Evolutionary conservation across 305 asterid species (phyloP).

Genomic region (Lippia alba): DNA sequence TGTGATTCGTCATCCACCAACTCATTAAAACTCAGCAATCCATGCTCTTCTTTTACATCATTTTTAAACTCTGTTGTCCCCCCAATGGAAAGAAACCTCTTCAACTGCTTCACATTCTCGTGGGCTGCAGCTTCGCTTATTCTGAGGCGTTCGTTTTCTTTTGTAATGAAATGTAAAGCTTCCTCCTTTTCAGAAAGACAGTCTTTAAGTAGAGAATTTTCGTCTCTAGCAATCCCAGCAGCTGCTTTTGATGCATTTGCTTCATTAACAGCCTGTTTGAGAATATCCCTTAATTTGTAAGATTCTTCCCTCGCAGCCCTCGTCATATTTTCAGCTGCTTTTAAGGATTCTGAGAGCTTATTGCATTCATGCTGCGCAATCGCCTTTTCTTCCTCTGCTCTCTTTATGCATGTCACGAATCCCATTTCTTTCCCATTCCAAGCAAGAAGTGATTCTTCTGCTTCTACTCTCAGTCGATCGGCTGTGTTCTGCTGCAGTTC

Average conservation of each 20-base stretch:
- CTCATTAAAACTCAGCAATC: conserved; percentile 36
- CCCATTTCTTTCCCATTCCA: conserved; percentile 90
- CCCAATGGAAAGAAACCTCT: conserved; percentile 58
- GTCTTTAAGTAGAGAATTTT: conserved; percentile 78
- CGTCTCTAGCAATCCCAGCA: conserved; percentile 80
- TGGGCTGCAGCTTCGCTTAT: conserved; percentile 66
- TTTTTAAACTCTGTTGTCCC: conserved; percentile 47
- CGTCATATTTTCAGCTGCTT: conserved; percentile 54
- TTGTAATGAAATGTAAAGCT: conserved; percentile 56
- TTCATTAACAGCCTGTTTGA: conserved; percentile 80
- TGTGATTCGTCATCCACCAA: conserved; percentile 11
- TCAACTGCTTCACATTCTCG: conserved; percentile 68
- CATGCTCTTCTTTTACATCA: conserved; percentile 44
- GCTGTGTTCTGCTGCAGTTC: conserved; percentile 57
- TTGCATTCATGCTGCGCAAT: conserved; percentile 46
- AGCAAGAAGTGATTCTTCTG: conserved; percentile 80
- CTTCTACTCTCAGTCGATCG: conserved; percentile 67
- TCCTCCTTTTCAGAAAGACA: conserved; percentile 71
- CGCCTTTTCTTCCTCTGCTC: conserved; percentile 77
- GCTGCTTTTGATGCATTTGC: conserved; percentile 91
- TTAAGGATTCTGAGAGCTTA: conserved; percentile 51
- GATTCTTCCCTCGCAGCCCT: conserved; percentile 67
- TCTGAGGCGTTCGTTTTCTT: conserved; percentile 71
- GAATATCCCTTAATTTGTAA: conserved; percentile 73
- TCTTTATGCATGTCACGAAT: conserved; percentile 71